These are phyloP conservation scores for Fraxinus platypoda DNA, from an alignment of 305 asterid genomes.

Conservation along the genomic window DNA sequence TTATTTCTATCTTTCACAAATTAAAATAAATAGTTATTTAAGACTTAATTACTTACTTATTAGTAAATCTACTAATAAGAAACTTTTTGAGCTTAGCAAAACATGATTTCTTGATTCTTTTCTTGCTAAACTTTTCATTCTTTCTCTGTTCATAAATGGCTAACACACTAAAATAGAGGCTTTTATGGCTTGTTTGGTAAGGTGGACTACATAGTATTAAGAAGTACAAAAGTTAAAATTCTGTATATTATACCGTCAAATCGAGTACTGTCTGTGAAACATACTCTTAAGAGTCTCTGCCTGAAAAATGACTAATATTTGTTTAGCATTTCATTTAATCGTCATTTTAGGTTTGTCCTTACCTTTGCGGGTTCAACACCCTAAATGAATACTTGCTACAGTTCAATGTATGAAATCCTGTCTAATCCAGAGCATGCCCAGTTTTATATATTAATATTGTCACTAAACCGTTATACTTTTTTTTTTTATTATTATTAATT, in stretches of 20 bases:
- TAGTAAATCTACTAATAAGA: not conserved
- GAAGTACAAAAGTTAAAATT: not conserved
- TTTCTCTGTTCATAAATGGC: not conserved
- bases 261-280: not conserved
- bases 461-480: not conserved
- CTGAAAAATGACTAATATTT: not conserved
- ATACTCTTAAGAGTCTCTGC: not conserved
- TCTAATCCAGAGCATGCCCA: not conserved
- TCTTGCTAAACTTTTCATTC: not conserved
- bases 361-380: not conserved
- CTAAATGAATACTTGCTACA: not conserved
- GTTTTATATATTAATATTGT: not conserved
- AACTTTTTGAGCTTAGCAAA: not conserved
- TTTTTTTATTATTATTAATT: not conserved
- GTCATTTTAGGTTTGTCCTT: not conserved
- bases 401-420: not conserved
- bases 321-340: not conserved
- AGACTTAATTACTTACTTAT: not conserved
- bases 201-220: not conserved
- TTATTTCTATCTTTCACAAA: not conserved
- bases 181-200: not conserved
- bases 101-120: not conserved
- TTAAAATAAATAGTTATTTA: not conserved
- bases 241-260: not conserved
- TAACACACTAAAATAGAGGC: not conserved